phyloP scores from a whole-genome alignment of 1,284 basidiomycete species.

The Microbotryomycetes sp. region DNA sequence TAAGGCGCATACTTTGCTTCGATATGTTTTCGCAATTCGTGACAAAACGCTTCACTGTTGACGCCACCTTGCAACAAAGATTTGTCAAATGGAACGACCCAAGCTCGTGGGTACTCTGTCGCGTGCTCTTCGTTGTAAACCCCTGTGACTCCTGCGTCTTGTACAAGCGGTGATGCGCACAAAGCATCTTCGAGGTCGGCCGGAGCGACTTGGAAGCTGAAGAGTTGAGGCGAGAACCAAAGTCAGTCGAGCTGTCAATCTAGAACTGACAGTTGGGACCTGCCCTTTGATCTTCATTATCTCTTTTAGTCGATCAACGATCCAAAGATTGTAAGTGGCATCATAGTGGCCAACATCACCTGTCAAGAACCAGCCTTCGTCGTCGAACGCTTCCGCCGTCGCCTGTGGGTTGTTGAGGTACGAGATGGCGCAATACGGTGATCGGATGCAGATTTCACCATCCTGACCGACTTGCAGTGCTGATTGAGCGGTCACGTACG shows the following conservation, averaged over 20 bases:
- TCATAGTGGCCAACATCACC: conserved; percentile 41
- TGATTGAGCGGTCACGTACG: too few relatives aligned
- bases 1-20: conserved; percentile 32
- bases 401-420: conserved; percentile 42
- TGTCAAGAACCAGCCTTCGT: conserved; percentile 37
- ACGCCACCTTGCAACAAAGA: conserved; percentile 14
- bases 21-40: conserved; percentile 21
- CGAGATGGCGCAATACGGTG: conserved; percentile 36
- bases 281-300: conserved; percentile 40
- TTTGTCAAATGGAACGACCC: conserved; percentile 34
- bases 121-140: conserved; percentile 37
- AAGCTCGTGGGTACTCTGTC: conserved; percentile 36
- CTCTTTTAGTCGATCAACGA: conserved; percentile 39
- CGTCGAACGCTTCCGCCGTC: conserved; percentile 35
- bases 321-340: conserved; percentile 30
- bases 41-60: conserved; percentile 17
- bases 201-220: conserved; percentile 40
- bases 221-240: background rate
- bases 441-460: conserved; percentile 38
- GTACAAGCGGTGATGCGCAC: conserved; percentile 35
- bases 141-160: conserved; percentile 38
- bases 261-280: background rate
- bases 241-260: background rate
- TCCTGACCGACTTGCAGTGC: conserved; percentile 26
- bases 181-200: conserved; percentile 40